Evolutionary conservation across 441 rosid species (phyloP), one percentile per base, ranked within the genome.

Genomic region (Gossypium lobatum): DNA sequence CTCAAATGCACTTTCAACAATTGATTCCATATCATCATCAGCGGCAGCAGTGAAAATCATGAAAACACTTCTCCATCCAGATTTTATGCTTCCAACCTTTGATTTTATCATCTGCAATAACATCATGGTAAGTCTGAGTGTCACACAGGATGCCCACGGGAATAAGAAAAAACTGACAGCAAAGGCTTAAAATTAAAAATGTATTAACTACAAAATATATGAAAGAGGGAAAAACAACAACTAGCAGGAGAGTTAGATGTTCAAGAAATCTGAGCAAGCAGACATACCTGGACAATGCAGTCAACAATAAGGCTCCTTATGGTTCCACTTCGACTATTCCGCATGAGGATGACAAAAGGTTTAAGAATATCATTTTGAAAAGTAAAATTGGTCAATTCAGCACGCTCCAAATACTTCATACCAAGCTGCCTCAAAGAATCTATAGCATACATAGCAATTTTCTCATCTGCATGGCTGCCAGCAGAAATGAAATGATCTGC

Each of bases 341-440:
- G 90, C 89, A 96, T 92, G 78, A 96, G 93, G 74, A 93, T 89
- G 78, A 93, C 99, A 73, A 96, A 93, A 11, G 99, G 98, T 81
- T 96, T 96, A 78, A 96, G 95, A 83, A 96, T 93, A 86, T 96
- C 99, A 85, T 93, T 96, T 84, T 96, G 99, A 78, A 93, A 96
- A 76, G 96, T 89, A 86, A 93, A 96, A 86, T 91, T 93, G 80
- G 98, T 80, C 68, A 96, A 94, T 81, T 96, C 99, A 68, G 97
- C 93, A 54, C 97, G 97, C 82, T 92, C 99, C 90, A 96, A 79
- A 80, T 96, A 96, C 83, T 96, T 96, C 95, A 96, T 88, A 42
- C 97, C 95, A 61, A 96, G 97, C 91, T 96, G 99, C 83, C 98
- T 85, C 54, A 96, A 88, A 80, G 99, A 96, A 91, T 96, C 99